Evolutionary conservation across 106 monocot genomes (phyloP), one percentile per base, ranked within the genome.

Genomic region (Acanthochlamys bracteata): DNA sequence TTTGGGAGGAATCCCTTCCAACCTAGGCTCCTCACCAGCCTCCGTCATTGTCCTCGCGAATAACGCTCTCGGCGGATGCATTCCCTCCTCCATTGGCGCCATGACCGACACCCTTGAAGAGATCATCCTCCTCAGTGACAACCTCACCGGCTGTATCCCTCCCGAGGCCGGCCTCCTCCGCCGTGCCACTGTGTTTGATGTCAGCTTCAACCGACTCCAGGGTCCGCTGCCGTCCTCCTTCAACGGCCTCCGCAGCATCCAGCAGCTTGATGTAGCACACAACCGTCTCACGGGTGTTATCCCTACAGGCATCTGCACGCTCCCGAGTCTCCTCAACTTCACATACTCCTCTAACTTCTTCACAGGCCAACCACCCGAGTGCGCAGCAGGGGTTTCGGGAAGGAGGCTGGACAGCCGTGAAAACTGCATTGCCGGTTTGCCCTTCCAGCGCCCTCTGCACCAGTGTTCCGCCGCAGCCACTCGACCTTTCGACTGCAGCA

Each of bases 11-110:
- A 83, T 88, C 61, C 87, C 87, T 25, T 0, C 60, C 24, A 83
- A 64, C 69, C 69, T 88, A 13, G 83, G 87, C 16, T 57, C 56
- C 75, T 83, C 87, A 20, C 80, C 80, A 11, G 87, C 67, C 47
- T 88, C 87, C 11, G 83, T 88, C 10, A 60, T 88, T 21, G 83
- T 83, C 54, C 80, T 88, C 23, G 87, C 87, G 8, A 63, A 88
- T 63, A 88, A 88, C 65, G 21, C 42, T 11, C 63, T 88, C 39
- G 76, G 80, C 17, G 87, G 87, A 0, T 83, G 83, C 74, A 77
- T 88, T 3, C 83, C 87, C 1, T 55, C 77, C 20, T 77, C 74
- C 68, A 78, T 88, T 25, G 87, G 83, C 24, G 42, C 24, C n/a
- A 88, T 88, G 87, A 80, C 70, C 1, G 24, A 43, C 10, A 83